Percentiles rank a stretch among this genome's conserved stretches.
phyloP scores from a whole-genome alignment of 371 early-diverging fungal genomes.

The Rhizopus sp. region DNA sequence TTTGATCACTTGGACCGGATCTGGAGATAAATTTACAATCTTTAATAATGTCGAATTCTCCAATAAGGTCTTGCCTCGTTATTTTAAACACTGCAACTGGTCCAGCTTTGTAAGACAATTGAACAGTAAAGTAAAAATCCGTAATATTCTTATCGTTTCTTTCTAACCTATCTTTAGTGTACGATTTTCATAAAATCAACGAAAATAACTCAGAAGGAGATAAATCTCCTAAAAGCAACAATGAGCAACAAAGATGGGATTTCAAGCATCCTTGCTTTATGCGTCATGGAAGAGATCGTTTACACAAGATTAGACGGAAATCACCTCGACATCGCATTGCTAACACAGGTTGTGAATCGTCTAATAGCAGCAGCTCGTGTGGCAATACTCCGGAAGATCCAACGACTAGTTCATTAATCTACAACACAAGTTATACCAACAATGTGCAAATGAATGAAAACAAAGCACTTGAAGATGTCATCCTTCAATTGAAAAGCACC shows the following conservation, averaged over 20 bases:
- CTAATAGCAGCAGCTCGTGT: too few relatives aligned
- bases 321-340: conserved; percentile 3
- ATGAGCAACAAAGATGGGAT: conserved; percentile 22
- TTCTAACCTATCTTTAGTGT: conserved; percentile 18
- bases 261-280: conserved; percentile 27
- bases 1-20: conserved; percentile 24
- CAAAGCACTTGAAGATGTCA: not conserved
- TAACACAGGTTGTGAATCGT: too few relatives aligned
- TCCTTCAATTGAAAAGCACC: conserved; percentile 4
- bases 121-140: conserved; percentile 17
- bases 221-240: not conserved
- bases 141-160: not conserved
- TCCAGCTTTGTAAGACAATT: conserved; percentile 32
- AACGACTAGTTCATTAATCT: too few relatives aligned
- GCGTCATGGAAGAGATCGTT: conserved; percentile 8
- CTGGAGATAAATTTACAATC: conserved; percentile 28
- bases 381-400: too few relatives aligned
- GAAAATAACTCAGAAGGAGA: conserved; percentile 9
- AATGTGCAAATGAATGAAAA: not conserved
- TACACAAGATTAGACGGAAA: conserved; percentile 24
- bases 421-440: not conserved
- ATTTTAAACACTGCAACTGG: conserved; percentile 36
- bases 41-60: conserved; percentile 28
- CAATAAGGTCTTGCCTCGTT: conserved; percentile 22
- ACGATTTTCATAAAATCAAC: conserved; percentile 29